phyloP scores from a whole-genome alignment of 2,329 filamentous ascomycete genomes.

The Colletotrichum sublineola region DNA sequence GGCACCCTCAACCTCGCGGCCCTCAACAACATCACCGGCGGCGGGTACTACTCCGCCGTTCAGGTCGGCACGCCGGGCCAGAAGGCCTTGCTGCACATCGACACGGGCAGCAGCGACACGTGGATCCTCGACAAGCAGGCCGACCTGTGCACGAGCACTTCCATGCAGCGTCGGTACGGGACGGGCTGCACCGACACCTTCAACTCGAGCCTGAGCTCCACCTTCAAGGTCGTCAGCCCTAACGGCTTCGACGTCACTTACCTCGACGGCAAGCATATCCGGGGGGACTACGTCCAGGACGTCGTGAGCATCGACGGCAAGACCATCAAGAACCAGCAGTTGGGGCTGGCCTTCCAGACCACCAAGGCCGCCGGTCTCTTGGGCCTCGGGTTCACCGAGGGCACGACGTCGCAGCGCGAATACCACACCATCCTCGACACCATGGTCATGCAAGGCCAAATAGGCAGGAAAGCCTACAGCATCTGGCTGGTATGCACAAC shows the following conservation, averaged over 20 bases:
- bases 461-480: slow-evolving; percentile 75
- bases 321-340: slow-evolving; percentile 65
- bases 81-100: slow-evolving; percentile 69
- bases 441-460: slow-evolving; percentile 72
- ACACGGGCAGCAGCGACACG: slow-evolving; percentile 78
- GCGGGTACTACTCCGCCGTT: slow-evolving; percentile 74
- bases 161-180: slow-evolving; percentile 16
- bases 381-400: slow-evolving; percentile 69
- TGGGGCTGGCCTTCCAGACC: slow-evolving; percentile 65
- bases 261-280: slow-evolving; percentile 67
- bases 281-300: slow-evolving; percentile 71
- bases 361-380: slow-evolving; percentile 68
- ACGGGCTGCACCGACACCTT: slow-evolving; percentile 48
- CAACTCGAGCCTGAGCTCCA: slow-evolving; percentile 61
- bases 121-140: slow-evolving; percentile 61
- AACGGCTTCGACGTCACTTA: slow-evolving; percentile 72
- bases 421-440: slow-evolving; percentile 74
- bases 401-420: slow-evolving; percentile 57
- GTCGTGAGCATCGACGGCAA: slow-evolving; percentile 63
- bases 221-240: slow-evolving; percentile 58
- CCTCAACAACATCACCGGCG: slow-evolving; percentile 67
- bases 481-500: slow-evolving; percentile 66
- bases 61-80: slow-evolving; percentile 74
- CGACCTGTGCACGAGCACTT: slow-evolving; percentile 29
- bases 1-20: slow-evolving; percentile 52